These are phyloP conservation scores for Ceratobasidium theobromae DNA, from an alignment of 1,284 basidiomycete genomes.

Conservation along the genomic window DNA sequence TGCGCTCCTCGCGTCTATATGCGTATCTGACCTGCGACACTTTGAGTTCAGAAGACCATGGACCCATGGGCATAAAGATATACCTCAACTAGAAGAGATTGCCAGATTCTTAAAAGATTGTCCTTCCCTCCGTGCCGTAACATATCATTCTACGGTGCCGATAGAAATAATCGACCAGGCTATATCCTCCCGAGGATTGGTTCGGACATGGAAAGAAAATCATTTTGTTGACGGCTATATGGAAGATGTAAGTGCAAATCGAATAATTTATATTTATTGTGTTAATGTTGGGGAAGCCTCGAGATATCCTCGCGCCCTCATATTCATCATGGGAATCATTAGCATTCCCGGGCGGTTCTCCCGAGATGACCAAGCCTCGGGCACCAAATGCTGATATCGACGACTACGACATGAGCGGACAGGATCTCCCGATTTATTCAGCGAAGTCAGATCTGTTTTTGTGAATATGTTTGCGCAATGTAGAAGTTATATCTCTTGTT, in stretches of 20 bases:
- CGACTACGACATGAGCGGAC: slow-evolving; percentile 12
- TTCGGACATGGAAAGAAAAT: slow-evolving; percentile 10
- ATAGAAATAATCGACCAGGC: neutral
- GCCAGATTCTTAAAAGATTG: neutral
- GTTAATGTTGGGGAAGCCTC: neutral
- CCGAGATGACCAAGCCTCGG: slow-evolving; percentile 18
- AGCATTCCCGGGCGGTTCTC: neutral
- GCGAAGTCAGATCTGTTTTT: slow-evolving; percentile 23
- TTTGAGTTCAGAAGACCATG: slow-evolving; percentile 26
- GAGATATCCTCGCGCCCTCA: neutral
- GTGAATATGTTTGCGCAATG: too few relatives aligned
- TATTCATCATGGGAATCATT: slow-evolving; percentile 7
- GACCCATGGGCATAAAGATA: slow-evolving; percentile 7
- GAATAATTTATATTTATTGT: neutral
- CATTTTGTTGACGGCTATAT: slow-evolving; percentile 21
- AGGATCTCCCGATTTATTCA: slow-evolving; percentile 20
- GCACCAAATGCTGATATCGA: neutral
- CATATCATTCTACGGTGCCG: slow-evolving; percentile 6
- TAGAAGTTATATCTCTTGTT: too few relatives aligned
- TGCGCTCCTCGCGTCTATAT: neutral
- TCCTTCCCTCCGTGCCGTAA: neutral
- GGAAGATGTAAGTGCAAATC: slow-evolving; percentile 18
- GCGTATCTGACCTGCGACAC: neutral
- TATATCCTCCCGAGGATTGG: neutral
- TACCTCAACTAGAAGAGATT: neutral